A percentile compares a stretch with the other conserved stretches of the same genome.
phyloP scores from a whole-genome alignment of 2,329 filamentous ascomycete species.

The Colletotrichum destructivum region DNA sequence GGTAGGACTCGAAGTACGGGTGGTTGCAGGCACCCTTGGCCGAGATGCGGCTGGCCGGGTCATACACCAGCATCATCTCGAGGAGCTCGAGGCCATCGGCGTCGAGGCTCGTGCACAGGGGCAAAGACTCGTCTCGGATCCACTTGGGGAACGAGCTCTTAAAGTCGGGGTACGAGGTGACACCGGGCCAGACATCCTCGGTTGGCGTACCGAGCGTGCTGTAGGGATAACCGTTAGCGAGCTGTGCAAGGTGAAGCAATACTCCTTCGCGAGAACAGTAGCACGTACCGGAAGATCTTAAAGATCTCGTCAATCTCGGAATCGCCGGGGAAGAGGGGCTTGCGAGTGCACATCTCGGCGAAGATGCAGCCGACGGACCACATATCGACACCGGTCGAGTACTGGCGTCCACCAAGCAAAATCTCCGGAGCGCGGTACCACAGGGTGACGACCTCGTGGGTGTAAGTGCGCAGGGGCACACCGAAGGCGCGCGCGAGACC shows the following conservation, averaged over 20 bases:
- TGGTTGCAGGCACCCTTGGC: slow-evolving; percentile 90
- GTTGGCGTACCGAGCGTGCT: slow-evolving; percentile 86
- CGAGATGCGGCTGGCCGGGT: slow-evolving; percentile 88
- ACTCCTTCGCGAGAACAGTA: not conserved
- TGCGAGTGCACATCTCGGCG: slow-evolving; percentile 95
- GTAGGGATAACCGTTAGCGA: slow-evolving; percentile 44
- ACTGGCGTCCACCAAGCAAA: slow-evolving; percentile 89
- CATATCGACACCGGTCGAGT: slow-evolving; percentile 96
- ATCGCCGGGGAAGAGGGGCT: slow-evolving; percentile 92
- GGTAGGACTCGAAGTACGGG: slow-evolving; percentile 78
- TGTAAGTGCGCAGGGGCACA: slow-evolving; percentile 91
- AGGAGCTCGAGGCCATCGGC: slow-evolving; percentile 78
- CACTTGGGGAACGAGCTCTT: slow-evolving; percentile 94
- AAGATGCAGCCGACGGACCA: slow-evolving; percentile 97
- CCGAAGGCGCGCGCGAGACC: slow-evolving; percentile 91
- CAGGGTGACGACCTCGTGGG: slow-evolving; percentile 93
- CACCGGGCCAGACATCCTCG: slow-evolving; percentile 88
- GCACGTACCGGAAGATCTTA: slow-evolving; percentile 86
- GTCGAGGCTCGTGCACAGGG: slow-evolving; percentile 81
- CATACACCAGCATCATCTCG: slow-evolving; percentile 84
- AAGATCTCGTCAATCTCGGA: slow-evolving; percentile 93
- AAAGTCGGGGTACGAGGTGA: slow-evolving; percentile 95
- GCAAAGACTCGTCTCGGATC: slow-evolving; percentile 77
- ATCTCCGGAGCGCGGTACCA: slow-evolving; percentile 96
- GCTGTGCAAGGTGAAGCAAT: slow-evolving; percentile 13